Evolutionary conservation across 768 basidiomycete species (phyloP).

Genomic region (Termitomyces sp.): DNA sequence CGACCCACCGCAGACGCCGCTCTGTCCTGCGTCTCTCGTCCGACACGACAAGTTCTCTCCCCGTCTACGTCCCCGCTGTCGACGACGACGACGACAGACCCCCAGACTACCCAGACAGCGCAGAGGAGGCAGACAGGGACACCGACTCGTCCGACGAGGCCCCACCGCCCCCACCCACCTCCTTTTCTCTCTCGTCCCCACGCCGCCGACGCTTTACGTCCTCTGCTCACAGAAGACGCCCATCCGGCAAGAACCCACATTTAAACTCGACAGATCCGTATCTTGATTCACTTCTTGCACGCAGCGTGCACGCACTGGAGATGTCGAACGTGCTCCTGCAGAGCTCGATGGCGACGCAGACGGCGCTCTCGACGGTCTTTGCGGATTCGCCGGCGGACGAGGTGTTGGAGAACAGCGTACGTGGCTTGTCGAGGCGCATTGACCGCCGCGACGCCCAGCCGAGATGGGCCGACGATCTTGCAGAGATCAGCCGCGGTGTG

Average conservation of each 20-base stretch:
- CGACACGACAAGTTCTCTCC: conserved; percentile 55
- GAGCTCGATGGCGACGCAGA: conserved; percentile 67
- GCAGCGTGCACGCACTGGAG: conserved; percentile 81
- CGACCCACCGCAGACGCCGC: conserved; percentile 39
- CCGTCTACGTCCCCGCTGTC: conserved; percentile 48
- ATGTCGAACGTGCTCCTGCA: conserved; percentile 79
- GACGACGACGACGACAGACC: conserved; percentile 59
- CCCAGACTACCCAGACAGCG: conserved; percentile 72
- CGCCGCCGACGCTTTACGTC: conserved; percentile 17
- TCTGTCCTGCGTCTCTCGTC: conserved; percentile 57
- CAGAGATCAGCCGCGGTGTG: conserved; percentile 57
- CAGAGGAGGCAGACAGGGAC: conserved; percentile 75
- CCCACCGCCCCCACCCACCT: conserved; percentile 22
- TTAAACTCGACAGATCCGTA: conserved; percentile 38
- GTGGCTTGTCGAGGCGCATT: conserved; percentile 48
- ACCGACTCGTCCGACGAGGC: conserved; percentile 47
- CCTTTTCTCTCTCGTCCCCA: conserved; percentile 26
- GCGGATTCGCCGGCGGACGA: conserved; percentile 42
- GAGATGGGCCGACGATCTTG: conserved; percentile 64
- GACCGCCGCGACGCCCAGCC: conserved; percentile 37
- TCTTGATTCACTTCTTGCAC: conserved; percentile 72
- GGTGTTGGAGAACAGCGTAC: conserved; percentile 42
- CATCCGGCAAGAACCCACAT: conserved; percentile 18
- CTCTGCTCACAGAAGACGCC: conserved; percentile 4
- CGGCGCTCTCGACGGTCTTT: conserved; percentile 42